Base-by-base conservation (phyloP, 2,329 filamentous ascomycete genomes). In the Fusarium graminum region DNA sequence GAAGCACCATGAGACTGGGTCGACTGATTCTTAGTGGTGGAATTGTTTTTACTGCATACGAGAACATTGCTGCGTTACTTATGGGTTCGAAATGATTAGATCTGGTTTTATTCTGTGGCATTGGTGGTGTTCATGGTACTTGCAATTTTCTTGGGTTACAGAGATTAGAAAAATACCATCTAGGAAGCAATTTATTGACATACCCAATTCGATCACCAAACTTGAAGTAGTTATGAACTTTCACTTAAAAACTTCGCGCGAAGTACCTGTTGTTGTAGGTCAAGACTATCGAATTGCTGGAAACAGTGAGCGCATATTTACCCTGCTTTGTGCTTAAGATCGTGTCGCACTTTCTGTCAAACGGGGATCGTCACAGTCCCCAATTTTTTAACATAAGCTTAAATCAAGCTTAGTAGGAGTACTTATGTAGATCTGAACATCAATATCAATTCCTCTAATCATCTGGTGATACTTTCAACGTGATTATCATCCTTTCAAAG, bases 1-100 rank as follows among this genome's bases (percentile, higher is more conserved):
- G 89, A 1, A 91, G 88, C 32, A 86, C 86, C 0, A 91, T 91
- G 89, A 80, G 89, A 55, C 71, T 91, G 25, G 88, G 88, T 1
- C 76, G 89, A 62, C 83, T 88, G 5, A 81, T 91, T 1, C 82
- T 91, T 42, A 88, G 86, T 66, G 89, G 88, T n/a, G 88, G 88
- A 0, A 89, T 90, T 59, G 75, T 90, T 2, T 89, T 90, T 64
- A 87, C 86, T 3, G 83, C 85, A 4, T 89, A 89, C 70, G 88
- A 90, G 71, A 82, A 85, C 59, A 81, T 85, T 14, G 81, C 82
- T 0, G 47, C 46, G 0, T 14, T 66, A 3, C 26, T 66, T n/a
- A 66, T 66, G 56, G 56, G 62, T 0, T 14, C 45, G 11, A 56
- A 60, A 38, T 42, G 44, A 29, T 17, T 16, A 12, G 11, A 7